These are phyloP conservation scores for Camellia sinensis DNA, from an alignment of 148 eudicot species.

Conservation along the genomic window DNA sequence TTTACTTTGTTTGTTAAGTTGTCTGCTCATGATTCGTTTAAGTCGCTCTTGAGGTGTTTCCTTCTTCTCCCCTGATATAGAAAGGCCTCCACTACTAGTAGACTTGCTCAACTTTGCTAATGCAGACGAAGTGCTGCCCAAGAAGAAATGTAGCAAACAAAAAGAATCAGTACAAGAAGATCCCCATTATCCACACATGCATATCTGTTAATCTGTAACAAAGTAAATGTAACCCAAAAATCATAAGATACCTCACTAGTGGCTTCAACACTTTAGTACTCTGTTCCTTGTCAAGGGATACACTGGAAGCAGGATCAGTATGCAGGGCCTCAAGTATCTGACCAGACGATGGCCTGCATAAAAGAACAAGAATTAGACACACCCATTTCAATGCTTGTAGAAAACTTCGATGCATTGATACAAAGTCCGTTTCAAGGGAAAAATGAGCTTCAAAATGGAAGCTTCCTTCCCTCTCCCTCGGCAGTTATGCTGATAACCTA, in stretches of 20 bases:
- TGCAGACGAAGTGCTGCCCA: constrained; percentile 48
- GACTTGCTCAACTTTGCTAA: constrained; percentile 51
- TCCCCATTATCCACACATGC: background rate
- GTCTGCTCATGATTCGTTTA: constrained; percentile 67
- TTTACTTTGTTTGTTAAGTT: constrained; percentile 90
- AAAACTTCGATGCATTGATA: constrained; percentile 27
- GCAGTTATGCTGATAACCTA: constrained; percentile 45
- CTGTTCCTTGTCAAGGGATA: constrained; percentile 78
- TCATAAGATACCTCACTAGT: constrained; percentile 47
- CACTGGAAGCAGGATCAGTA: constrained; percentile 95
- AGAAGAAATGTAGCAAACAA: constrained; percentile 6
- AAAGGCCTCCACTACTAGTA: constrained; percentile 33
- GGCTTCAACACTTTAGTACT: constrained; percentile 57
- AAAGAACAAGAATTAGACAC: constrained; percentile 41
- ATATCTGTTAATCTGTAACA: background rate
- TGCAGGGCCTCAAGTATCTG: constrained; percentile 92
- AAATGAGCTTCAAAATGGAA: constrained; percentile 46
- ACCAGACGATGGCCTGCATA: constrained; percentile 83
- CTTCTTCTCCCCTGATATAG: constrained; percentile 57
- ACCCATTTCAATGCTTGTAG: constrained; percentile 16
- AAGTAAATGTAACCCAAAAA: background rate
- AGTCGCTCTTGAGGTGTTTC: constrained; percentile 70
- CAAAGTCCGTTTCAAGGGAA: constrained; percentile 39
- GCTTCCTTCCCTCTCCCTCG: constrained; percentile 49
- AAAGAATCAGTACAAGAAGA: constrained; percentile 3